These are phyloP conservation scores for Yamadazyma trypodendri DNA, from an alignment of 1,139 yeast genomes.

Conservation along the genomic window DNA sequence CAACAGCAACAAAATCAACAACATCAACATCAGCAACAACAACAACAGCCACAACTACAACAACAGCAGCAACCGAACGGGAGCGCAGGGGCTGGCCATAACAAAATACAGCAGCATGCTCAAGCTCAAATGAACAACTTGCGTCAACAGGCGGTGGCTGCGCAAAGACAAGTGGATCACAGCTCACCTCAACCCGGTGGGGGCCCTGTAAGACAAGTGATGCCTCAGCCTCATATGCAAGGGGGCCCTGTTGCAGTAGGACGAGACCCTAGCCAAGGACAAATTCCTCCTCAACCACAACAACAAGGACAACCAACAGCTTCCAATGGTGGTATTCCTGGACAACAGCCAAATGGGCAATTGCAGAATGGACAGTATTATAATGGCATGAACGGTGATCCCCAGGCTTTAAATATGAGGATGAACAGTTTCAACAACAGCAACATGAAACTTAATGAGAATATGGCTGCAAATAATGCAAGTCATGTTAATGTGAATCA, in stretches of 20 bases:
- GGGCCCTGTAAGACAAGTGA: slow-evolving; percentile 14
- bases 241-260: slow-evolving; percentile 10
- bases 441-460: slow-evolving; percentile 7
- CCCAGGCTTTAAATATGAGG: slow-evolving; percentile 9
- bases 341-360: slow-evolving; percentile 1
- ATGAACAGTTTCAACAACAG: slow-evolving; percentile 12
- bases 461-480: slow-evolving; percentile 3
- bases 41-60: slow-evolving; percentile 23
- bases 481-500: slow-evolving; percentile 11
- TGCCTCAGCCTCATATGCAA: slow-evolving; percentile 4
- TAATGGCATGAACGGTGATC: neutral
- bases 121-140: slow-evolving; percentile 53
- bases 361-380: neutral
- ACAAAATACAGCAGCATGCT: slow-evolving; percentile 48
- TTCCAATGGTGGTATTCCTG: slow-evolving; percentile 1
- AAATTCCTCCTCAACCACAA: slow-evolving; percentile 1
- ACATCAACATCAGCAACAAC: slow-evolving; percentile 21
- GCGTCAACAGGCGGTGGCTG: slow-evolving; percentile 46
- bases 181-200: slow-evolving; percentile 17
- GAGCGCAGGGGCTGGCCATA: slow-evolving; percentile 24
- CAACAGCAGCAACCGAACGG: slow-evolving; percentile 19
- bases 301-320: slow-evolving; percentile 3
- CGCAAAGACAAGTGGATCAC: slow-evolving; percentile 17
- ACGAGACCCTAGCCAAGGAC: slow-evolving; percentile 5
- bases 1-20: slow-evolving; percentile 21